A percentile compares a stretch with the other conserved stretches of the same genome.
Conservation (phyloP, 177 flowering plant genomes). For the Vitis hybrid region DNA sequence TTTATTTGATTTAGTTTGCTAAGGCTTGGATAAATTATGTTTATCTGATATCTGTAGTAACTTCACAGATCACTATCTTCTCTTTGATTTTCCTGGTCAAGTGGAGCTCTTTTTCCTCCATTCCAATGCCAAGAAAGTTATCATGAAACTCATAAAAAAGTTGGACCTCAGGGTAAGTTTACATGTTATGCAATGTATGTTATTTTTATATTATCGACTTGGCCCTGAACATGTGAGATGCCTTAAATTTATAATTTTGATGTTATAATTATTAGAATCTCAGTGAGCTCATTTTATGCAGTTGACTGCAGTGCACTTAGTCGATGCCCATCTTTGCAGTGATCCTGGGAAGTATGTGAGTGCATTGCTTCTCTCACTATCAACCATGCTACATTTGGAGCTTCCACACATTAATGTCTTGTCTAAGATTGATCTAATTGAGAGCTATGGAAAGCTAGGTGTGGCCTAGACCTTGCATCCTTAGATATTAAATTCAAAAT, state of each 20-base stretch:
- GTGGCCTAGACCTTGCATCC: conserved; percentile 9
- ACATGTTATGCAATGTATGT: not conserved
- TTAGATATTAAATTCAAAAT: not conserved
- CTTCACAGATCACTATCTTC: conserved; percentile 89
- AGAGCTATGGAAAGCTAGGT: conserved; percentile 94
- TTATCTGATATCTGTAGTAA: not conserved
- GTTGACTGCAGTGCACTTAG: conserved; percentile 87
- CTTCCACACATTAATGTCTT: conserved; percentile 96
- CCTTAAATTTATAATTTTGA: not conserved
- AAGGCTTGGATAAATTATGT: not conserved
- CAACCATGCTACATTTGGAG: conserved; percentile 93
- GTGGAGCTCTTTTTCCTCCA: conserved; percentile 95
- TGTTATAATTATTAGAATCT: conserved; percentile 3
- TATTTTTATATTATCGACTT: not conserved
- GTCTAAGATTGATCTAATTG: conserved; percentile 95
- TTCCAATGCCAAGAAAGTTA: conserved; percentile 74
- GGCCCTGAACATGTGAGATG: not conserved
- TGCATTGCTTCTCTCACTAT: conserved; percentile 86
- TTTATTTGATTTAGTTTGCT: too few relatives aligned
- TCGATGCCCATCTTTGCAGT: conserved; percentile 96
- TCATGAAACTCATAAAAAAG: conserved; percentile 75
- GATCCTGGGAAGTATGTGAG: conserved; percentile 94
- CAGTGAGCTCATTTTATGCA: conserved; percentile 36
- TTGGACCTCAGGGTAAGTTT: conserved; percentile 75
- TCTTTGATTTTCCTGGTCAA: conserved; percentile 98